Evolutionary conservation across 2,329 filamentous ascomycete genomes (phyloP).

Genomic region (Ophiostoma pallidulum): DNA sequence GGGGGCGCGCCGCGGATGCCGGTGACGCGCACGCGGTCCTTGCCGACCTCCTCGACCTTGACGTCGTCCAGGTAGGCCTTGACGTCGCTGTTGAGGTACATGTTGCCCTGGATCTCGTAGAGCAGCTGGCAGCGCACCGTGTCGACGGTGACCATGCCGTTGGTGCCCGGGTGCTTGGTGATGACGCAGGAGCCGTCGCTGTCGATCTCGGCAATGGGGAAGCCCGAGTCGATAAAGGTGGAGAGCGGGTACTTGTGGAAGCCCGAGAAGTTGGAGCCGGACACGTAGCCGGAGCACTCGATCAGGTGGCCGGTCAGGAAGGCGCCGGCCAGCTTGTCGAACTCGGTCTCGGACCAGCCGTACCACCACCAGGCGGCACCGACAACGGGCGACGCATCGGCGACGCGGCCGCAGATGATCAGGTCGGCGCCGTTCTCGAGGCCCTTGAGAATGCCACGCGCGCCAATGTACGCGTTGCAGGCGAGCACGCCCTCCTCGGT

Average conservation of each 20-base stretch:
- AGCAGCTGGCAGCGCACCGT: constrained; percentile 13
- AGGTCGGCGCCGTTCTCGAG: constrained; percentile 36
- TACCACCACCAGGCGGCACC: constrained; percentile 49
- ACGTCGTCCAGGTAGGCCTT: constrained; percentile 31
- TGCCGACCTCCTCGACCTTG: constrained; percentile 26
- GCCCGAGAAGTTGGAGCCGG: constrained; percentile 45
- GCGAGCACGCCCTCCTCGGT: constrained; percentile 25
- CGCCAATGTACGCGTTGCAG: constrained; percentile 44
- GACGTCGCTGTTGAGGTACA: constrained; percentile 41
- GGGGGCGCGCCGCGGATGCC: constrained; percentile 34
- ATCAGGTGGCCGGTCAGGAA: constrained; percentile 43
- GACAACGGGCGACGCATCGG: constrained; percentile 39
- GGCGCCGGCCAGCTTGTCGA: constrained; percentile 39
- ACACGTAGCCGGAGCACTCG: constrained; percentile 45
- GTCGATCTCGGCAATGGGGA: constrained; percentile 31
- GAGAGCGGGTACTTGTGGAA: constrained; percentile 28
- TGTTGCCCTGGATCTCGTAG: constrained; percentile 20
- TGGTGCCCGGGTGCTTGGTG: constrained; percentile 25
- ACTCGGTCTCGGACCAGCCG: constrained; percentile 37
- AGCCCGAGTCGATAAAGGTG: constrained; percentile 26
- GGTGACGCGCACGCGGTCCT: constrained; percentile 30
- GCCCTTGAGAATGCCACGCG: constrained; percentile 35
- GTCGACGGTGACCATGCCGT: constrained; percentile 28
- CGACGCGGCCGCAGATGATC: constrained; percentile 35
- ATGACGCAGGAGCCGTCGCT: constrained; percentile 26